Evolutionary conservation across 495 filamentous ascomycete species (phyloP).

Genomic region (Penicillium antarcticum): DNA sequence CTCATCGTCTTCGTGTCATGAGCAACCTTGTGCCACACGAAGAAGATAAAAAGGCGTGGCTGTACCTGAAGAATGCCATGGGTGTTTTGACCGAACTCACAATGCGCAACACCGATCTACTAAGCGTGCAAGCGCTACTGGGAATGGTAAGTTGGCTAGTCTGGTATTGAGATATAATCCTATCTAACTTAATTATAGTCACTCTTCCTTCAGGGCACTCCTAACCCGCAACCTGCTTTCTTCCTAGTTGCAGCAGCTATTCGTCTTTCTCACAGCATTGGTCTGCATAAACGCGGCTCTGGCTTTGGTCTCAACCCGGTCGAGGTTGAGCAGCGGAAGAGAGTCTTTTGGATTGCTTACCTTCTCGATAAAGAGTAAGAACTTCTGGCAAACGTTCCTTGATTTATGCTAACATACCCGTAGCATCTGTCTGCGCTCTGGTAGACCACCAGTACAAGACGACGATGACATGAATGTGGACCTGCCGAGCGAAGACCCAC

Average conservation of each 20-base stretch:
- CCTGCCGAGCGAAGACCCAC: conserved; percentile 84
- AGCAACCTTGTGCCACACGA: conserved; percentile 85
- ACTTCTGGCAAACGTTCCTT: background rate
- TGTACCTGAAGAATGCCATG: conserved; percentile 94
- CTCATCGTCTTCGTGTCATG: conserved; percentile 91
- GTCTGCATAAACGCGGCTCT: conserved; percentile 87
- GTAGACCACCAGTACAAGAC: conserved; percentile 89
- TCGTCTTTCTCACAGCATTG: conserved; percentile 88
- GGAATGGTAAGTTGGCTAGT: conserved; percentile 64
- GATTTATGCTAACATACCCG: conserved; percentile 11
- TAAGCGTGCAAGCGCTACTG: conserved; percentile 94
- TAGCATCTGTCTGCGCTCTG: conserved; percentile 83
- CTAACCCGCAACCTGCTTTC: conserved; percentile 93
- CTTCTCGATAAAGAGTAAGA: conserved; percentile 86
- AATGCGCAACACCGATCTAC: conserved; percentile 90
- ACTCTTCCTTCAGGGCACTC: conserved; percentile 92
- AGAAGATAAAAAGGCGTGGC: conserved; percentile 92
- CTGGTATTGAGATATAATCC: no score
- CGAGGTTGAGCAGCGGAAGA: conserved; percentile 91
- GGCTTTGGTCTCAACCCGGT: conserved; percentile 86
- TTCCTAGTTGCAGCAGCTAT: conserved; percentile 93
- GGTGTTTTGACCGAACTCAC: conserved; percentile 87
- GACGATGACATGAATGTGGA: conserved; percentile 99
- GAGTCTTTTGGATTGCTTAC: conserved; percentile 98
- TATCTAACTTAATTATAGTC: conserved; percentile 45